These are phyloP conservation scores for Phytopythium kandeliae DNA, from an alignment of 352 stramenopile genomes.

Conservation along the genomic window DNA sequence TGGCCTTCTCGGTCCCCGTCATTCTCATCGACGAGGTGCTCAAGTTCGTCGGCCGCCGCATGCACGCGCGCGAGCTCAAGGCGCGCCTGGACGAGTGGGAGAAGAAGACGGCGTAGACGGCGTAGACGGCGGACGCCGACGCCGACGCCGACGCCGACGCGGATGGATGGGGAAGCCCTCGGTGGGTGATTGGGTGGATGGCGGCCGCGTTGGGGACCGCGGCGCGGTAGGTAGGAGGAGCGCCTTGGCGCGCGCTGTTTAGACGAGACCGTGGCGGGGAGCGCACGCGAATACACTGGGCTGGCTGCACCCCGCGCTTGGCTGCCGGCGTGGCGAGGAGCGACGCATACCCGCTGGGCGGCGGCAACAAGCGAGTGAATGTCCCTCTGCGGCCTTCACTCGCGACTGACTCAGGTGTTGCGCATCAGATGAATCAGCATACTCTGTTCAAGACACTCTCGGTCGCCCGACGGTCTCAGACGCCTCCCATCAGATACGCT, in stretches of 20 bases:
- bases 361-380: no score
- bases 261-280: neutral
- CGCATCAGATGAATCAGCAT: no score
- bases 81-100: constrained; percentile 50
- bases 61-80: constrained; percentile 67
- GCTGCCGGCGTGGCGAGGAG: no score
- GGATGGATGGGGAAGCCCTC: no score
- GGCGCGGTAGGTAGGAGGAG: constrained; percentile 1
- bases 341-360: no score
- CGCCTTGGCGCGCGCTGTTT: constrained; percentile 1
- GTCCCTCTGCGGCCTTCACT: no score
- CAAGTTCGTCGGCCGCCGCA: constrained; percentile 88
- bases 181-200: neutral
- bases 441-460: neutral
- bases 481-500: neutral
- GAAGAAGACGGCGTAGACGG: constrained; percentile 39
- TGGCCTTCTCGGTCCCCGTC: constrained; percentile 90
- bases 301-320: no score
- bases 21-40: constrained; percentile 94
- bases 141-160: no score
- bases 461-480: neutral
- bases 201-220: neutral
- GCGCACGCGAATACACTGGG: neutral
- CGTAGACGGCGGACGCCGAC: no score
- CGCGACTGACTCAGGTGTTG: no score